Evolutionary conservation across 345 rosid species (phyloP), one percentile per base, ranked within the genome.

Genomic region (Hibiscus syriacus): DNA sequence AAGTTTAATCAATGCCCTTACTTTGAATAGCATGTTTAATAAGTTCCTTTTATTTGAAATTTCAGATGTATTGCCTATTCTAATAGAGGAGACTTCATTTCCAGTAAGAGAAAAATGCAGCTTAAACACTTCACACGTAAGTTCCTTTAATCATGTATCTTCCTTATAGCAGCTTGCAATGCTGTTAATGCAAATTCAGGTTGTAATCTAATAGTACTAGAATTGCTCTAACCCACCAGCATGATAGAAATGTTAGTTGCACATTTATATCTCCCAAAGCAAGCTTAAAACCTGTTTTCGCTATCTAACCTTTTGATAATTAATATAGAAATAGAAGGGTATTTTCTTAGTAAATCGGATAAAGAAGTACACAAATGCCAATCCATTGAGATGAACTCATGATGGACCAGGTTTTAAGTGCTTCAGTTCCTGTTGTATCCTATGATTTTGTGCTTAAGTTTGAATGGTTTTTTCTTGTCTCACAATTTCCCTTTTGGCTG

Each of bases 31-130:
- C 49, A 38, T 61, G 34, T 39, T 62, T 62, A 62, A 23, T 62
- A 5, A 41, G 43, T 39, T 41, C 55, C 55, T 50, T 50, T 50
- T 50, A 9, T 45, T 11, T 10, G 3, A 12, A 26, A 16, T 26
- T 26, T 64, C 67, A 64, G 67, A 64, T 45, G 67, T 64, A 16
- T 26, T 64, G 67, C 67, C 67, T 26, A 26, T 64, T 64, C 38
- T 64, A 26, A 26, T 64, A 46, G 67, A 64, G 38, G 67, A 64
- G 3, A 26, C 54, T 41, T 41, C 66, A 64, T 64, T 45, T 64
- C 54, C 66, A 14, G 69, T 64, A 43, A 76, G 66, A 73, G 80
- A 85, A 23, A 79, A 87, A 66, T 55, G 73, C 72, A 54, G 57
- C 16, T 25, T 54, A 54, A 54, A 54, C 32, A 25, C 57, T 54